Evolutionary conservation across 2,329 filamentous ascomycete genomes (phyloP).

Genomic region (Diaporthe vaccinii): DNA sequence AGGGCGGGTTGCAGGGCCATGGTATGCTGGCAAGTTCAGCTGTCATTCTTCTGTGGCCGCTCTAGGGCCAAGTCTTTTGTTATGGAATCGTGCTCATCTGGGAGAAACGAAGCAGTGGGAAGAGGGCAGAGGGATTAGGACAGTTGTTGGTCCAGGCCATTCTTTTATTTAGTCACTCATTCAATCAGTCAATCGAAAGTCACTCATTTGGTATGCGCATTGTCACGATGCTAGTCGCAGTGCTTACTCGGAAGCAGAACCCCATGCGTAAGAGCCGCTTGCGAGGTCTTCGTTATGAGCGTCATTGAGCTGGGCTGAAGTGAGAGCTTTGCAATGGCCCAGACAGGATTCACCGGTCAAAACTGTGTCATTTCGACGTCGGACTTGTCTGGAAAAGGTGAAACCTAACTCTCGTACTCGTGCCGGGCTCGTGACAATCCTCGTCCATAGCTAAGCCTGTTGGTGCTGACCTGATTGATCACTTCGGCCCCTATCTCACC

Average conservation of each 20-base stretch:
- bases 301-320: not conserved
- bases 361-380: not conserved
- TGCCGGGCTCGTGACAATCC: not conserved
- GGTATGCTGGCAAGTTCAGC: conserved; percentile 11
- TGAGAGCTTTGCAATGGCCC: too few species aligned
- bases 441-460: not conserved
- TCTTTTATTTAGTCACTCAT: conserved; percentile 30
- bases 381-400: too few species aligned
- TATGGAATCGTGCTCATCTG: conserved; percentile 26
- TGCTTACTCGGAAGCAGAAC: not conserved
- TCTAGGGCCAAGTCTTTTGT: conserved; percentile 27
- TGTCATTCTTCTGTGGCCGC: conserved; percentile 21
- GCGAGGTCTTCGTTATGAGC: not conserved
- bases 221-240: not conserved
- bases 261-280: too few species aligned
- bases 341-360: not conserved
- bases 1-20: conserved; percentile 1
- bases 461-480: not conserved
- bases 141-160: conserved; percentile 1
- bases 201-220: conserved; percentile 21
- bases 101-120: not conserved
- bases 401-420: too few species aligned
- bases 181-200: conserved; percentile 9
- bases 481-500: not conserved
- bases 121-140: not conserved